A percentile compares a stretch with the other conserved stretches of the same genome.
phyloP scores from a whole-genome alignment of 768 basidiomycete species.

The Termitomyces sp. region DNA sequence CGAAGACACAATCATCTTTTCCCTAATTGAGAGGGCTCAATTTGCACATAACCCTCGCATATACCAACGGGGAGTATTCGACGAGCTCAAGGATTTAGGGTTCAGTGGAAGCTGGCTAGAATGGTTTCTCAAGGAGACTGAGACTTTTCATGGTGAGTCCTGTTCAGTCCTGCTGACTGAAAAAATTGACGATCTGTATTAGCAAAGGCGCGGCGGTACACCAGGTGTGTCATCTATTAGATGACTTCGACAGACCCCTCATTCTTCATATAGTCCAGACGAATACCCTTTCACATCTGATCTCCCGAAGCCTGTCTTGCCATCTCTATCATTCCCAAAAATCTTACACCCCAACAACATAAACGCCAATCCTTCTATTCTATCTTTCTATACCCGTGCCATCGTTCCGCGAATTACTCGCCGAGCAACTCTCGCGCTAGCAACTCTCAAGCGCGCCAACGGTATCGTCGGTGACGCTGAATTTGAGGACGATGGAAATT shows the following conservation, averaged over 20 bases:
- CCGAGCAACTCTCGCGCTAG: conserved; percentile 60
- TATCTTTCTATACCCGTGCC: conserved; percentile 79
- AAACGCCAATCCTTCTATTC: conserved; percentile 84
- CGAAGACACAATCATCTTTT: conserved; percentile 99
- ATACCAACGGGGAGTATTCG: conserved; percentile 75
- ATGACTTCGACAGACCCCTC: neutral
- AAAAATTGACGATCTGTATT: conserved; percentile 6
- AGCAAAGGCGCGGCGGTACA: conserved; percentile 95
- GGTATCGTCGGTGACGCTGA: conserved; percentile 66
- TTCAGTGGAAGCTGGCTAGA: conserved; percentile 92
- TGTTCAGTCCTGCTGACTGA: neutral
- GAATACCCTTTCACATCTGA: conserved; percentile 90
- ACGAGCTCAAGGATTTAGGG: conserved; percentile 65
- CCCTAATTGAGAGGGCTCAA: conserved; percentile 93
- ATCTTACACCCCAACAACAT: conserved; percentile 76
- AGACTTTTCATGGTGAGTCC: conserved; percentile 87
- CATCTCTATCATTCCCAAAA: conserved; percentile 63
- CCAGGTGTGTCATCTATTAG: conserved; percentile 50
- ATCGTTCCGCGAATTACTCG: conserved; percentile 90
- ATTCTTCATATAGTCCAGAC: conserved; percentile 64
- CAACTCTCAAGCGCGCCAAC: conserved; percentile 57
- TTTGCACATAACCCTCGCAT: conserved; percentile 92
- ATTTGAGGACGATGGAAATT: conserved; percentile 93
- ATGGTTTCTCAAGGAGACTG: conserved; percentile 96
- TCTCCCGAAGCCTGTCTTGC: conserved; percentile 80